Evolutionary conservation across 2,329 filamentous ascomycete species (phyloP).

Genomic region (Colletotrichum musae): DNA sequence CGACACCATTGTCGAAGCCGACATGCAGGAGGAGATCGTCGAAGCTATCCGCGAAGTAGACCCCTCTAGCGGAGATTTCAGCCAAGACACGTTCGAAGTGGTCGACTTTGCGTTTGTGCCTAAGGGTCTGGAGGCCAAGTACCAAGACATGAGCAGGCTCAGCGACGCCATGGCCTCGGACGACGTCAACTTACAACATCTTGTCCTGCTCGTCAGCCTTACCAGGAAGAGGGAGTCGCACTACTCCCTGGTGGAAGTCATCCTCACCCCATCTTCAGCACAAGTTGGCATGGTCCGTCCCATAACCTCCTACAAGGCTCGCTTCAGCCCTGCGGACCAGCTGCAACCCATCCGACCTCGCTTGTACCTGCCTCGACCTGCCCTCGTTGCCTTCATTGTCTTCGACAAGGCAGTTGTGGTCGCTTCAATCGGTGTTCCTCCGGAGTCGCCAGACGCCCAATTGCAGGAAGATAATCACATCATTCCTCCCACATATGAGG

Average conservation of each 20-base stretch:
- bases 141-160: slow-evolving; percentile 65
- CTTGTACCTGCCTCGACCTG: slow-evolving; percentile 83
- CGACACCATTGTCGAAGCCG: slow-evolving; percentile 79
- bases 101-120: slow-evolving; percentile 84
- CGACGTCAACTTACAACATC: slow-evolving; percentile 67
- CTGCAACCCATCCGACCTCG: slow-evolving; percentile 67
- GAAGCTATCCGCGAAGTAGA: slow-evolving; percentile 71
- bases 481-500: slow-evolving; percentile 81
- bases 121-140: slow-evolving; percentile 64
- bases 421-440: slow-evolving; percentile 77
- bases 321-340: slow-evolving; percentile 59
- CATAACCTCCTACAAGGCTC: slow-evolving; percentile 74
- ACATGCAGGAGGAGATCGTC: slow-evolving; percentile 76
- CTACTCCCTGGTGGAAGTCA: slow-evolving; percentile 83
- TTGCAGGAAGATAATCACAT: slow-evolving; percentile 77
- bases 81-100: slow-evolving; percentile 76
- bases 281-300: slow-evolving; percentile 78
- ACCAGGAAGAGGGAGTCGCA: slow-evolving; percentile 67
- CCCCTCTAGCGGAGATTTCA: slow-evolving; percentile 62
- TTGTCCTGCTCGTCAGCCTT: slow-evolving; percentile 74
- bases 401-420: slow-evolving; percentile 85
- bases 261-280: slow-evolving; percentile 67
- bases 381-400: slow-evolving; percentile 84
- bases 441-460: slow-evolving; percentile 83
- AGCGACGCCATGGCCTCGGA: slow-evolving; percentile 65